A percentile compares a stretch with the other conserved stretches of the same genome.
phyloP scores from a whole-genome alignment of 2,329 filamentous ascomycete genomes.

The Stachybotrys chlorohalonatus region DNA sequence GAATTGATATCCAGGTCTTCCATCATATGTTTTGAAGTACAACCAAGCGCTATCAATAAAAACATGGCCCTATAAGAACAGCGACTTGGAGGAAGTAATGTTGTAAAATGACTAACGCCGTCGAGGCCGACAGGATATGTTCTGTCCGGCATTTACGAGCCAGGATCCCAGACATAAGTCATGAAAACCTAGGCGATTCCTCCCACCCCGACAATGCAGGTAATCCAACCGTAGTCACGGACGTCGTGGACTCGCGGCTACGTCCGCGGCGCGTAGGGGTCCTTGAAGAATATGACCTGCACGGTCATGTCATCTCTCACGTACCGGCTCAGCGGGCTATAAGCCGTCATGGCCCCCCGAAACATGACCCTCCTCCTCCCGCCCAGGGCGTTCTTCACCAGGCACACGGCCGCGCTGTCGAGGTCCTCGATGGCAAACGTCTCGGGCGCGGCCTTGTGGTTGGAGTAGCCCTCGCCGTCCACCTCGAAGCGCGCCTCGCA shows the following conservation, averaged over 20 bases:
- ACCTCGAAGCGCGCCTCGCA: background rate
- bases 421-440: conserved; percentile 65
- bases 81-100: no score
- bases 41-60: no score
- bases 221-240: no score
- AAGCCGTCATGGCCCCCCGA: conserved; percentile 61
- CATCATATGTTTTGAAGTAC: no score
- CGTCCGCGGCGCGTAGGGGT: background rate
- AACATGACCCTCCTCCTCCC: conserved; percentile 67
- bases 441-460: conserved; percentile 23
- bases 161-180: no score
- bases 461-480: conserved; percentile 11
- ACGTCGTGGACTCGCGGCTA: no score
- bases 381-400: conserved; percentile 72
- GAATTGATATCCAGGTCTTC: no score
- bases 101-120: no score
- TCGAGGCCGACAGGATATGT: no score
- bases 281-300: conserved; percentile 63
- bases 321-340: conserved; percentile 57
- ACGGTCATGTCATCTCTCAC: conserved; percentile 71
- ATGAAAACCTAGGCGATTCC: no score
- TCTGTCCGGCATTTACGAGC: no score
- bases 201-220: no score
- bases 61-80: background rate
- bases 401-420: conserved; percentile 71